Base-by-base conservation (phyloP, 495 filamentous ascomycete genomes). In the Talaromyces ruber region DNA sequence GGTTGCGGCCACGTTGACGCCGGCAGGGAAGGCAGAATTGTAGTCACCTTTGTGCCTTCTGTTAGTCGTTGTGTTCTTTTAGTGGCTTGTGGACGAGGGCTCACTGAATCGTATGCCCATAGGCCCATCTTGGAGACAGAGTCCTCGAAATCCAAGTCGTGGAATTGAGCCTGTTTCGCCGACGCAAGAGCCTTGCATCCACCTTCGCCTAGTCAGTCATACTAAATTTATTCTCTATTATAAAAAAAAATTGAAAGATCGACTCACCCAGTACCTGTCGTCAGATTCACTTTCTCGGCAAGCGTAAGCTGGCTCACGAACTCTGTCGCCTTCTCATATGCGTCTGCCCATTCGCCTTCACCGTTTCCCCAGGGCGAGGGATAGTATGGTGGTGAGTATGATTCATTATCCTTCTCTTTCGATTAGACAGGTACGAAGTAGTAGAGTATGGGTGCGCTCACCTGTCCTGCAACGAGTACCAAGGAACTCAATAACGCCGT, bases 211-310 rank as follows among this genome's bases (percentile, higher is more conserved):
- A 32, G n/a, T 57, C 24, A 43, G 29, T 47, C 32, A 39, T 22
- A 2, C n/a, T n/a, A n/a, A 3, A 6, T 26, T 12, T 16, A 4
- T 21, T 57, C 2, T 0, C 11, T 4, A 37, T 37, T 37, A 2
- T 2, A 14, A 37, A 1, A 2, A 14, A 14, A 37, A 1, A 2
- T n/a, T 6, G 9, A 62, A 43, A 11, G 28, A n/a, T 29, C 72
- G 79, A 74, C 67, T 58, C 16, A 86, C 74, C 88, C 88, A 52
- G 84, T 79, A 65, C 91, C 91, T 0, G 90, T 93, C 2, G 88
- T 92, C 61, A 95, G 70, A 67, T 92, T 92, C 69, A 92, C 84
- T 76, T 93, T 95, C 77, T 95, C 91, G 22, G 86, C 72, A 34
- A 92, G 71, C 0, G 88, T 92, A 64, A 95, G 74, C 72, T 91